Evolutionary conservation across 148 eudicot genomes (phyloP), one percentile per base, ranked within the genome.

Genomic region (Dysphania ambrosioides): DNA sequence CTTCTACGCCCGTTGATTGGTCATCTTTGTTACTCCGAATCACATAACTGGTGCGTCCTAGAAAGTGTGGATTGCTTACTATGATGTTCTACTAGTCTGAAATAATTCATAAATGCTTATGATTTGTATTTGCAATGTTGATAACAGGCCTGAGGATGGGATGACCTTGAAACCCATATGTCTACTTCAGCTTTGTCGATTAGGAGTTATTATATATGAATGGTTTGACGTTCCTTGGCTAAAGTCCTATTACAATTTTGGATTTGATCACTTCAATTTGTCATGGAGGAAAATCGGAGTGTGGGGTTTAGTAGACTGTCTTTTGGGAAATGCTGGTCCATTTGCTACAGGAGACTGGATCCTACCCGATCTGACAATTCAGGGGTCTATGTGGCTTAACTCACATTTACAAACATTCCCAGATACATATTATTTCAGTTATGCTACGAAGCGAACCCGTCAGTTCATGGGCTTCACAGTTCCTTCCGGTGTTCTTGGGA

Each of bases 291-390:
- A 93, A 63, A 84, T 73, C 1, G 97, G 98, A 40, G 73, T 91
- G 12, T 73, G 87, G 89, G 93, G 92, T 69, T 85, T 93, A 38
- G 85, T 86, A 3, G 89, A 87, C 75, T 87, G 86, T 73, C 91
- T 93, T 32, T 53, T 91, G 49, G 97, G 97, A 7, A 89, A 89
- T 70, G 38, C 84, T 8, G 95, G 97, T 47, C 98, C 97, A 19
- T 91, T 93, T 80, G 95, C 97, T 36, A 83, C 98, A 19, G 97
- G 91, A 73, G 98, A 93, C 67, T 93, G 98, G 98, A 89, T 93
- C 64, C 87, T 93, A 66, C 98, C 98, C 1, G 97, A 93, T 83
- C 84, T 93, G 36, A 87, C 97, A 0, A 82, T 93, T 49, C 95
- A 93, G 75, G 98, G 98, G 23, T 86, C 97, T 8, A 75, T 87